Percentiles rank a stretch among this genome's conserved stretches.
These are phyloP conservation scores for Amanita brunnescens DNA, from an alignment of 768 basidiomycete genomes.

Conservation along the genomic window DNA sequence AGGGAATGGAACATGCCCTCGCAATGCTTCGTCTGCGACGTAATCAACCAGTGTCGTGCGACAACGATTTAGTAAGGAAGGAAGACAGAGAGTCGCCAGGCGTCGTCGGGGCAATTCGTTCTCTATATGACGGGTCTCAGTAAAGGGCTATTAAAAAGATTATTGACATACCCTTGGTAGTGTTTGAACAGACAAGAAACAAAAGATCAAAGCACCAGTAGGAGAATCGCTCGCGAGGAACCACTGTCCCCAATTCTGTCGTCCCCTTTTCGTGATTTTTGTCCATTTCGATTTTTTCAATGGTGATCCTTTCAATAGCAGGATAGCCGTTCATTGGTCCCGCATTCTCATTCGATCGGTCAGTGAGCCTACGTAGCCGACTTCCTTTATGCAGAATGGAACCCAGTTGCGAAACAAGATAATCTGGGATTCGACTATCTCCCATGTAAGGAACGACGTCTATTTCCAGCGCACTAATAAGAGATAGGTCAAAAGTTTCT, in stretches of 20 bases:
- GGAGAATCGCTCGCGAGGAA: slow-evolving; percentile 78
- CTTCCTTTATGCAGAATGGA: slow-evolving; percentile 70
- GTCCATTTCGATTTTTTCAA: slow-evolving; percentile 30
- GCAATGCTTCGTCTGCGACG: slow-evolving; percentile 74
- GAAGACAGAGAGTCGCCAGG: slow-evolving; percentile 64
- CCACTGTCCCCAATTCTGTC: slow-evolving; percentile 44
- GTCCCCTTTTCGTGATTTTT: slow-evolving; percentile 40
- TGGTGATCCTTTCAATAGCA: slow-evolving; percentile 23
- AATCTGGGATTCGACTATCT: slow-evolving; percentile 57
- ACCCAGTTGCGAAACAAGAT: slow-evolving; percentile 57
- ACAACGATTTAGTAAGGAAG: slow-evolving; percentile 73
- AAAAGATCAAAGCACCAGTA: slow-evolving; percentile 91
- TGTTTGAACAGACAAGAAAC: slow-evolving; percentile 70
- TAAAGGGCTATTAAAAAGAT: background rate
- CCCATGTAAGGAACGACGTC: slow-evolving; percentile 76
- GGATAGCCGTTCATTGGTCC: slow-evolving; percentile 4
- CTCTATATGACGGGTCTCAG: slow-evolving; percentile 31
- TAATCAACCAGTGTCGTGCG: slow-evolving; percentile 58
- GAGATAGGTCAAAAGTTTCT: slow-evolving; percentile 77
- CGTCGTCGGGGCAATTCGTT: slow-evolving; percentile 51
- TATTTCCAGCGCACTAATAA: slow-evolving; percentile 72
- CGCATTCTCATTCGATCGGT: background rate
- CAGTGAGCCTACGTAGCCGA: slow-evolving; percentile 40
- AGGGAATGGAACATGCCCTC: slow-evolving; percentile 86
- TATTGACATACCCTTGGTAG: slow-evolving; percentile 42